Evolutionary conservation across 139 green algal species (phyloP), one percentile per base, ranked within the genome.

Genomic region (Chlorella vulgaris): DNA sequence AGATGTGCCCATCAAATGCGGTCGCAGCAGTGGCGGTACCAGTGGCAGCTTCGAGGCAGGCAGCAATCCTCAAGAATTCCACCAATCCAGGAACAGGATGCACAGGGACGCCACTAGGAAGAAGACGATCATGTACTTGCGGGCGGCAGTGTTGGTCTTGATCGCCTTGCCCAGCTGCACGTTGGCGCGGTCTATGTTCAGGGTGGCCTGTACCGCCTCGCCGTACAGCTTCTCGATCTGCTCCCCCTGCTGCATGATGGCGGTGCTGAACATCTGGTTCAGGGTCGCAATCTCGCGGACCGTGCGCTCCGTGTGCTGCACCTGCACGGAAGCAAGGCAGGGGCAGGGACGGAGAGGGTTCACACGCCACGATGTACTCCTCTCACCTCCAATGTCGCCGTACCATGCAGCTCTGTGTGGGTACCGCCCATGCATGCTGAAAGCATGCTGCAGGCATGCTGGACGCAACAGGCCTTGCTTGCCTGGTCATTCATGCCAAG

Each of bases 21-120:
- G n/a, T n/a, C n/a, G n/a, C n/a, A n/a, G n/a, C n/a, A n/a, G n/a
- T n/a, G n/a, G n/a, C n/a, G n/a, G n/a, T n/a, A n/a, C n/a, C n/a
- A n/a, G n/a, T n/a, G n/a, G 47, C 47, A 58, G 10, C 47, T 10
- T 15, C 47, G 13, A 58, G 47, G 47, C 47, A 24, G 47, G 47
- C n/a, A n/a, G n/a, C n/a, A n/a, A n/a, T n/a, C 10, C 47, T 42
- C 33, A 70, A 31, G 63, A 42, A 68, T 92, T 89, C 62, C 89
- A 92, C 92, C 93, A 94, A 82, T 97, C 92, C 28, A 95, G 85
- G 77, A 97, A 91, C 36, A 97, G 84, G 60, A 97, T 74, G 33
- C 78, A 47, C 18, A 92, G n/a, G 10, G 88, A 85, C 1, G 89
- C 88, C 0, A 86, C 61, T 4, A 94, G 58, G 65, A 96, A 77